Percentiles rank a stretch among this genome's conserved stretches.
These are phyloP conservation scores for Nicotiana attenuata DNA, from an alignment of 257 asterid genomes.

Conservation along the genomic window DNA sequence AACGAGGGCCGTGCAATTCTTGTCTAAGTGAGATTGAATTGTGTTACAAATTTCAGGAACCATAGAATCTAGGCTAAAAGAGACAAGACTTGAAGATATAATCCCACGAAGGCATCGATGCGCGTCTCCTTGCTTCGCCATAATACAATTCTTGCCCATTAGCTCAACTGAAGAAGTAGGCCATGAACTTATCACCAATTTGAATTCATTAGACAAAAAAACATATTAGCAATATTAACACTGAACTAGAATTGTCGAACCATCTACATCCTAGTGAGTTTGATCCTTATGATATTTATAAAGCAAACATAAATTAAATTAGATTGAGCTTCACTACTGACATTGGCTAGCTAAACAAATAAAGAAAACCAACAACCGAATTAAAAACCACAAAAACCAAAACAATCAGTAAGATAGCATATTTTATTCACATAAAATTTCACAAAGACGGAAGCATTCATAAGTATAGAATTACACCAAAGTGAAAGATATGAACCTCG, in stretches of 20 bases:
- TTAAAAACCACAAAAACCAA: no score
- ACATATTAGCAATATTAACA: background rate
- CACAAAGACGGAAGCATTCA: no score
- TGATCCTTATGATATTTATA: background rate
- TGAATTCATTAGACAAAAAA: slow-evolving; percentile 75
- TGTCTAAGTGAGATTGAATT: slow-evolving; percentile 35
- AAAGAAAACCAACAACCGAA: no score
- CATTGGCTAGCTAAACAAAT: background rate
- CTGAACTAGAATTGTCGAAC: background rate
- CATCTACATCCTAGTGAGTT: background rate
- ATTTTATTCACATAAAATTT: no score
- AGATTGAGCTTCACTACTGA: background rate
- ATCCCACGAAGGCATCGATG: slow-evolving; percentile 66
- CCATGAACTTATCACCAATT: slow-evolving; percentile 86
- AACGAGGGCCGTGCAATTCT: slow-evolving; percentile 22
- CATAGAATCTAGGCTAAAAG: slow-evolving; percentile 39
- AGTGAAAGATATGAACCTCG: no score
- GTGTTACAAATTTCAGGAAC: slow-evolving; percentile 62
- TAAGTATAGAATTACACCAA: no score
- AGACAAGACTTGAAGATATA: slow-evolving; percentile 53
- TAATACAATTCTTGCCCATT: slow-evolving; percentile 71
- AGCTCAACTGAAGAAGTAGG: slow-evolving; percentile 75
- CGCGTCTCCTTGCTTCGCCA: slow-evolving; percentile 80
- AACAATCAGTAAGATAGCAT: no score
- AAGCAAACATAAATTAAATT: background rate